phyloP scores from a whole-genome alignment of 129 eudicot genomes.

The sunflower (Helianthus annuus) region DNA sequence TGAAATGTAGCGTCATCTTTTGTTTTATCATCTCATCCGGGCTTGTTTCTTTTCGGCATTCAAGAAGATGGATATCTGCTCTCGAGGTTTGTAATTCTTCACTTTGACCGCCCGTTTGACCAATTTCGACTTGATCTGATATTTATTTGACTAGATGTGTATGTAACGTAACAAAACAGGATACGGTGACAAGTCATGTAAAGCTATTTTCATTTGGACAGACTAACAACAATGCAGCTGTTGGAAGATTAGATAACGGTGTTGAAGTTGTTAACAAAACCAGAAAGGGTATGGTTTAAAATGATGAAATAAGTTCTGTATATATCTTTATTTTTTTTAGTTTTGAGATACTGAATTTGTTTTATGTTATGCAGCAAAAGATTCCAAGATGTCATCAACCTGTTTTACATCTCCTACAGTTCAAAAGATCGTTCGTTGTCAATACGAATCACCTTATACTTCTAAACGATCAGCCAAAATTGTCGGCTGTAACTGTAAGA shows the following conservation, averaged over 20 bases:
- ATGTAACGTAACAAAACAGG: conserved; percentile 6
- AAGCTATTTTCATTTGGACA: conserved; percentile 26
- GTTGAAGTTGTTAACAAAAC: conserved; percentile 28
- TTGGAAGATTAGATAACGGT: conserved; percentile 16
- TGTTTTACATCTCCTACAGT: conserved; percentile 27
- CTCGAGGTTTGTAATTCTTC: conserved; percentile 37
- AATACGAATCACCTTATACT: conserved; percentile 22
- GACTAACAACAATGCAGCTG: conserved; percentile 17
- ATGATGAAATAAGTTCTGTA: background rate
- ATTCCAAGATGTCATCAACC: conserved; percentile 38
- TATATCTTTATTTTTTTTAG: background rate
- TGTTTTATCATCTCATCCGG: conserved; percentile 1
- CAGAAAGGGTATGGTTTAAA: conserved; percentile 29
- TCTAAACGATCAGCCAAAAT: background rate
- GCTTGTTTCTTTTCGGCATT: conserved; percentile 44
- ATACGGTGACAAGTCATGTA: conserved; percentile 24
- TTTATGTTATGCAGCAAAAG: conserved; percentile 30
- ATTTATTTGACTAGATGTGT: too few relatives aligned
- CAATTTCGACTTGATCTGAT: background rate
- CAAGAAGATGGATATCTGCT: conserved; percentile 31
- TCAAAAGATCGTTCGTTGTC: conserved; percentile 7
- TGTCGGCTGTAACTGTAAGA: too few relatives aligned
- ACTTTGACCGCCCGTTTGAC: background rate
- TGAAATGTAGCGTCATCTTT: background rate
- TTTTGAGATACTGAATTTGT: too few relatives aligned